These are phyloP conservation scores for Aureobasidium sp. DNA, from an alignment of 2,329 filamentous ascomycete species.

Conservation along the genomic window DNA sequence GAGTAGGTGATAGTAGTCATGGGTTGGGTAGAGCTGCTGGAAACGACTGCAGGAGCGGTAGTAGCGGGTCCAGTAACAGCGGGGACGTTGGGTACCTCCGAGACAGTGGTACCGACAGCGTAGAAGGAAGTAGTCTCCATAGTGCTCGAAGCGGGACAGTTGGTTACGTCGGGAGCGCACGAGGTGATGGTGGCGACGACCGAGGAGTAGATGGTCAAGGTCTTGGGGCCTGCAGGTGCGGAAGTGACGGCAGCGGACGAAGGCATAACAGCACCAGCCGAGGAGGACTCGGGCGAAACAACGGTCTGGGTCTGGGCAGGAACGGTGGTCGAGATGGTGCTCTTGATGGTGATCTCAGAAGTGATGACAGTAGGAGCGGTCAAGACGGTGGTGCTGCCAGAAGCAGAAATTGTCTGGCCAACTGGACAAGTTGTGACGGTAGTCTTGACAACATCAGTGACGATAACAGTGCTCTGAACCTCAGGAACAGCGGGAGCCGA, in stretches of 20 bases:
- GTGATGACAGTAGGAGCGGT: constrained; percentile 17
- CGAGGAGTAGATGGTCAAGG: constrained; percentile 19
- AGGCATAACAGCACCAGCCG: constrained; percentile 12
- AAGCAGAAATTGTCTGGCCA: not conserved
- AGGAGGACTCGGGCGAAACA: not conserved
- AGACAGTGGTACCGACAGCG: constrained; percentile 19
- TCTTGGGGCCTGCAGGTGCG: constrained; percentile 19
- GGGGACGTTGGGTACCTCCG: not conserved
- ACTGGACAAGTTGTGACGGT: constrained; percentile 15
- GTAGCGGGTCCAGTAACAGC: constrained; percentile 18
- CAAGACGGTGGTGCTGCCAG: constrained; percentile 17
- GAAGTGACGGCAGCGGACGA: constrained; percentile 9
- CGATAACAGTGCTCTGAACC: constrained; percentile 8
- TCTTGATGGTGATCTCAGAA: constrained; percentile 20
- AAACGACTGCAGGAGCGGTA: constrained; percentile 3
- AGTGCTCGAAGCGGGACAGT: constrained; percentile 22
- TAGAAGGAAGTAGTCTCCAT: constrained; percentile 19
- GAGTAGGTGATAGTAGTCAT: constrained; percentile 39
- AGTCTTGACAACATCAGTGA: constrained; percentile 14
- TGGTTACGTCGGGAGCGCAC: constrained; percentile 22
- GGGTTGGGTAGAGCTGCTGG: constrained; percentile 16
- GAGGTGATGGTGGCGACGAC: constrained; percentile 23
- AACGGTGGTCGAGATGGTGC: constrained; percentile 20
- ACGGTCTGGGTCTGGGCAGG: constrained; percentile 16
- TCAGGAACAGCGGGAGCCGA: not conserved